Conservation (phyloP, 129 eudicot species). For the Chrysanthemum seticuspe region DNA sequence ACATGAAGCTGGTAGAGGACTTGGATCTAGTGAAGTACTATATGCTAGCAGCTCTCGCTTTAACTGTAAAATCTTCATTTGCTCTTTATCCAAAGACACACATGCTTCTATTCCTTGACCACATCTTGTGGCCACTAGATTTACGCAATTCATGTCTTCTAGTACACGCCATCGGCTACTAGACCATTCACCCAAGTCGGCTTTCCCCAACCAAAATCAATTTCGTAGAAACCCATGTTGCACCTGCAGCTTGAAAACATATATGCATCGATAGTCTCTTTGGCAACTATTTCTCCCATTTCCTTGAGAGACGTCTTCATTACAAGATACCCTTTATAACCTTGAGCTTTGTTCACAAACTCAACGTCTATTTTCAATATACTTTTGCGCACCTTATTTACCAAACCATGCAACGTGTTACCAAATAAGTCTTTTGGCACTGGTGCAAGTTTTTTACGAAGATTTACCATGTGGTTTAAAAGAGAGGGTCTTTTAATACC, state of each 20-base stretch:
- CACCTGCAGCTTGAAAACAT: slow-evolving; percentile 57
- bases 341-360: slow-evolving; percentile 19
- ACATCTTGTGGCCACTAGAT: slow-evolving; percentile 21
- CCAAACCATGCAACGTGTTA: slow-evolving; percentile 19
- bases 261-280: slow-evolving; percentile 30
- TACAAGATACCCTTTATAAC: slow-evolving; percentile 7
- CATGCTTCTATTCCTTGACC: slow-evolving; percentile 49
- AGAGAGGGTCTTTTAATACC: slow-evolving; percentile 3
- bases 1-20: slow-evolving; percentile 6
- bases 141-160: slow-evolving; percentile 24
- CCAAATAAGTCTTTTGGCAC: slow-evolving; percentile 15
- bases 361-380: slow-evolving; percentile 4
- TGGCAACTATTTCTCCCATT: not conserved
- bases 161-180: slow-evolving; percentile 4
- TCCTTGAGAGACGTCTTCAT: not conserved
- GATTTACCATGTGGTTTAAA: not conserved
- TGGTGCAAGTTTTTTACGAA: slow-evolving; percentile 11
- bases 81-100: slow-evolving; percentile 27
- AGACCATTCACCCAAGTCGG: slow-evolving; percentile 42
- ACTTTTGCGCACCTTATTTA: slow-evolving; percentile 2
- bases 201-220: slow-evolving; percentile 62
- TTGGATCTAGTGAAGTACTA: slow-evolving; percentile 12
- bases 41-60: slow-evolving; percentile 19
- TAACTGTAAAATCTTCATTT: slow-evolving; percentile 17
- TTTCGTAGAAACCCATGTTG: slow-evolving; percentile 47